Conservation (phyloP, 768 basidiomycete genomes). For the Podaxis sp. region DNA sequence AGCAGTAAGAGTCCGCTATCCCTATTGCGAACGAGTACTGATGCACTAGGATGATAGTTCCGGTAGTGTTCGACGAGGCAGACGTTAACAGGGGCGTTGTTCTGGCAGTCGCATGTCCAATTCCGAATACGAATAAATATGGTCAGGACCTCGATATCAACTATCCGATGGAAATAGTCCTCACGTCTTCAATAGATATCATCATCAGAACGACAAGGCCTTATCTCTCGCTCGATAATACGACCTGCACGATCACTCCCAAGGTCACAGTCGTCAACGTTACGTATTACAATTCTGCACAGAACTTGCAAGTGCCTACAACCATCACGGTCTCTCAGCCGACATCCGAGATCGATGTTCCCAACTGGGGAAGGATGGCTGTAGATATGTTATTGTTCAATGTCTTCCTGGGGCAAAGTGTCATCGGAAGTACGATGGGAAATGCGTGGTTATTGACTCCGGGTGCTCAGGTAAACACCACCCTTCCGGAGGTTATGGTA, state of each 20-base stretch:
- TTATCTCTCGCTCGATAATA: neutral
- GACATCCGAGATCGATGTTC: neutral
- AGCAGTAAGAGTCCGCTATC: neutral
- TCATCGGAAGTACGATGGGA: neutral
- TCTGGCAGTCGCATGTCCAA: neutral
- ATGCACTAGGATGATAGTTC: neutral
- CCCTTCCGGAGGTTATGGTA: neutral
- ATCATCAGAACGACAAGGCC: neutral
- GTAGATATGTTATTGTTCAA: neutral
- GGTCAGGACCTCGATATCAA: neutral
- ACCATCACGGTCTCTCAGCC: slow-evolving; percentile 1
- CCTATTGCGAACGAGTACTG: neutral
- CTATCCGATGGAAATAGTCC: neutral
- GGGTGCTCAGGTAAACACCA: neutral
- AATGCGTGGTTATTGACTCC: slow-evolving; percentile 8
- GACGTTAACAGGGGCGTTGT: neutral
- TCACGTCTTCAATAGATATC: neutral
- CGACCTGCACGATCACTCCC: neutral
- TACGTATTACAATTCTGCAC: neutral
- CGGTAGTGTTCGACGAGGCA: neutral
- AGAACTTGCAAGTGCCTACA: neutral
- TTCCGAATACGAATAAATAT: neutral
- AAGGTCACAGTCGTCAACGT: slow-evolving; percentile 1
- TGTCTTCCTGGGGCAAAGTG: neutral
- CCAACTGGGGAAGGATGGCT: neutral